phyloP scores from a whole-genome alignment of 1,284 basidiomycete genomes.

The Xanthoconium separans region DNA sequence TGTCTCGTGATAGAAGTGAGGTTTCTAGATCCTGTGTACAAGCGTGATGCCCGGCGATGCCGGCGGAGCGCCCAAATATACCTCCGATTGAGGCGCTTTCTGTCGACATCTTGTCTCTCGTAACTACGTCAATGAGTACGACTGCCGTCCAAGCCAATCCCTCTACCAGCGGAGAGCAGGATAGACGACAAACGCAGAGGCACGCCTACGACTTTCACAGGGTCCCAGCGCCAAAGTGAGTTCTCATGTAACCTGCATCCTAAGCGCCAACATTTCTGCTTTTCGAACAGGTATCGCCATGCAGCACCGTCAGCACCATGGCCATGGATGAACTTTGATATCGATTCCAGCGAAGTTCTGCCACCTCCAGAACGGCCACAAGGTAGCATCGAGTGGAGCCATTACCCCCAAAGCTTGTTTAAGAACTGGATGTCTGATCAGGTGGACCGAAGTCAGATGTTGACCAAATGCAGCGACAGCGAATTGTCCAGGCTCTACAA shows the following conservation, averaged over 20 bases:
- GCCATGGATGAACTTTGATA: conserved; percentile 35
- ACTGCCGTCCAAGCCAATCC: background rate
- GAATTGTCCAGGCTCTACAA: conserved; percentile 38
- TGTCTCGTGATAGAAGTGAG: too few relatives aligned
- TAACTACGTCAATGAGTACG: conserved; percentile 12
- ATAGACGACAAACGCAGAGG: background rate
- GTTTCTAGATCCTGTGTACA: background rate
- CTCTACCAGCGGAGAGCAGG: background rate
- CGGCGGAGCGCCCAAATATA: background rate
- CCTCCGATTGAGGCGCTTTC: background rate
- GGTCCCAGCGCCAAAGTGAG: conserved; percentile 28
- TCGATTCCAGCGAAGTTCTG: conserved; percentile 11
- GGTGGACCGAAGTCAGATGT: conserved; percentile 40
- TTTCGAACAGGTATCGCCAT: conserved; percentile 29
- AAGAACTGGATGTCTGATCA: conserved; percentile 49
- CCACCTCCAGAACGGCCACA: background rate
- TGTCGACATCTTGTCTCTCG: background rate
- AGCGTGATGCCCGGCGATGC: too few relatives aligned
- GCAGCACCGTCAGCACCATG: conserved; percentile 36
- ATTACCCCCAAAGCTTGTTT: conserved; percentile 48
- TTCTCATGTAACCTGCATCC: background rate
- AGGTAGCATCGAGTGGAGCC: conserved; percentile 16
- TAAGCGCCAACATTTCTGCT: background rate
- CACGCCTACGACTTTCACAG: conserved; percentile 6
- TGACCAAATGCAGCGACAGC: conserved; percentile 21